A percentile compares a stretch with the other conserved stretches of the same genome.
Evolutionary conservation across 306 rosid species (phyloP).

Genomic region (Luffa acutangula): DNA sequence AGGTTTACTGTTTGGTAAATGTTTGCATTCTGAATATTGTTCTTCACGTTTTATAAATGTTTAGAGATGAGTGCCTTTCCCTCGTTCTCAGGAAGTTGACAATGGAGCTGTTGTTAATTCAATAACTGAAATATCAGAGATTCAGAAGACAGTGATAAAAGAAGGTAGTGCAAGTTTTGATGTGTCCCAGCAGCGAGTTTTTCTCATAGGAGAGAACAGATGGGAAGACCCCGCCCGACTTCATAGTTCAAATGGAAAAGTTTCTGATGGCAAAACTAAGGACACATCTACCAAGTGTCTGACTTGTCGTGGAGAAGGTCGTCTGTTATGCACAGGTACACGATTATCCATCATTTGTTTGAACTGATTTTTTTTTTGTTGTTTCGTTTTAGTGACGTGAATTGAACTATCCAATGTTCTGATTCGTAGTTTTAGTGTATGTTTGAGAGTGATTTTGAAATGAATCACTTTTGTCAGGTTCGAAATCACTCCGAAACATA

Average conservation of each 20-base stretch:
- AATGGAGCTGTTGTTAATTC: slow-evolving; percentile 63
- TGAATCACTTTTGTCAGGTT: too few relatives aligned
- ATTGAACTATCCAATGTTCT: background rate
- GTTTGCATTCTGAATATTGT: background rate
- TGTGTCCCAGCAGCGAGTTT: slow-evolving; percentile 47
- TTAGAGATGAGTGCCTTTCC: background rate
- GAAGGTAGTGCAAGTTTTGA: slow-evolving; percentile 30
- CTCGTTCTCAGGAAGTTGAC: slow-evolving; percentile 35
- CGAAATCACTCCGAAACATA: too few relatives aligned
- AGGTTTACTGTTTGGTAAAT: background rate
- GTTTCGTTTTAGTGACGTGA: background rate
- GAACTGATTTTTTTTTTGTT: background rate
- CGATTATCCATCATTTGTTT: background rate
- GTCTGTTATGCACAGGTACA: slow-evolving; percentile 76
- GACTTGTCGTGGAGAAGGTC: slow-evolving; percentile 83
- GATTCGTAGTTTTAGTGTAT: background rate
- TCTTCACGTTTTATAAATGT: background rate
- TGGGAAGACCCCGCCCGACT: slow-evolving; percentile 96
- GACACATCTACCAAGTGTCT: slow-evolving; percentile 39
- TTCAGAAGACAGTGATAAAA: slow-evolving; percentile 33
- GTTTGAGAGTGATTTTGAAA: too few relatives aligned
- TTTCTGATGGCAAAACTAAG: slow-evolving; percentile 25
- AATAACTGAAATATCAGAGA: slow-evolving; percentile 37
- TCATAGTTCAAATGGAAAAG: slow-evolving; percentile 15
- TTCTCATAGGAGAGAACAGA: slow-evolving; percentile 85